phyloP scores from a whole-genome alignment of 345 rosid species.

The Brassica incana region DNA sequence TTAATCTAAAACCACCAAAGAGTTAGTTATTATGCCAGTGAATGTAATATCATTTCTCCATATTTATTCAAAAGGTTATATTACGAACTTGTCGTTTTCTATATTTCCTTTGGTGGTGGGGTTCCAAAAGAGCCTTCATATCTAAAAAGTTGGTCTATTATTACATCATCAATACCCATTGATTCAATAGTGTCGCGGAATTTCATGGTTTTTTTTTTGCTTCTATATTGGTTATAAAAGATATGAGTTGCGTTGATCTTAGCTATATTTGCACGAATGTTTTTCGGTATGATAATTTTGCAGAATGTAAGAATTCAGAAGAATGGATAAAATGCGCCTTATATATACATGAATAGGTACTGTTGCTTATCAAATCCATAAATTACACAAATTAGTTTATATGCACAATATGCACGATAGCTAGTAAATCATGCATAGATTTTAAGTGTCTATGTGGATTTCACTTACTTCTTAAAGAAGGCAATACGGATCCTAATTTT shows the following conservation, averaged over 20 bases:
- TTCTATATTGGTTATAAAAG: not conserved
- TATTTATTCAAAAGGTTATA: constrained; percentile 17
- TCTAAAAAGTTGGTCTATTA: constrained; percentile 25
- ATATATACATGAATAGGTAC: constrained; percentile 11
- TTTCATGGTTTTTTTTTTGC: constrained; percentile 14
- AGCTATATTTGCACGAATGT: not conserved
- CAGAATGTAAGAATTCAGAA: not conserved
- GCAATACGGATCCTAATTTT: no score
- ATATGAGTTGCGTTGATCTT: not conserved
- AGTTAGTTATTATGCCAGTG: not conserved
- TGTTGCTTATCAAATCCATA: constrained; percentile 20
- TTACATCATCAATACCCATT: constrained; percentile 12
- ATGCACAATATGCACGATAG: not conserved
- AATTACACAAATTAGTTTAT: not conserved
- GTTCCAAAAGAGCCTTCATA: constrained; percentile 13
- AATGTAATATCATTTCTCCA: constrained; percentile 13
- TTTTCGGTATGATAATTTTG: not conserved
- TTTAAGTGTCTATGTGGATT: not conserved
- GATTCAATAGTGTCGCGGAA: constrained; percentile 23
- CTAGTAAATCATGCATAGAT: not conserved
- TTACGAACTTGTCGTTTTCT: constrained; percentile 26
- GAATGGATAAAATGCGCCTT: constrained; percentile 1
- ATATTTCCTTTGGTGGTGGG: constrained; percentile 31
- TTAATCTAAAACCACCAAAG: constrained; percentile 7
- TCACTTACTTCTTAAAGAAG: not conserved